phyloP scores from a whole-genome alignment of 2,329 filamentous ascomycete species.

The Fusarium ramigenum region DNA sequence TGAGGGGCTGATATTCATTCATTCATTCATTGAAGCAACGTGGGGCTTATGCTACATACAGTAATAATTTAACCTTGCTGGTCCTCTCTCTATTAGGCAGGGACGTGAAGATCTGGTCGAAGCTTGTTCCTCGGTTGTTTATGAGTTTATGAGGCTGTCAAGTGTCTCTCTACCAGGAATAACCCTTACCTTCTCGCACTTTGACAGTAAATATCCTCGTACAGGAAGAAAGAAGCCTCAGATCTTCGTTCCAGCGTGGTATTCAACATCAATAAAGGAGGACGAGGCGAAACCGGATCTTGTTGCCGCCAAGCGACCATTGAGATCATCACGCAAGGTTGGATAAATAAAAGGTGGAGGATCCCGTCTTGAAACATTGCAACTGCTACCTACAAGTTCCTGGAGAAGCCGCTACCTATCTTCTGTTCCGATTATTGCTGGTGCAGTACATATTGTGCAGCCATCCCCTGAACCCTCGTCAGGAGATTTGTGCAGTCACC shows the following conservation, averaged over 20 bases:
- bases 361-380: conserved; percentile 8
- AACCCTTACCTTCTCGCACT: neutral
- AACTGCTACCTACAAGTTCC: neutral
- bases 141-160: neutral
- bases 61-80: neutral
- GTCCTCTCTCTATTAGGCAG: conserved; percentile 23
- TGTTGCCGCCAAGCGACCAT: conserved; percentile 24
- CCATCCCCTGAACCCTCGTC: conserved; percentile 20
- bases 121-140: conserved; percentile 15
- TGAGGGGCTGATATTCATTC: neutral
- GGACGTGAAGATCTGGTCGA: conserved; percentile 25
- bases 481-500: conserved; percentile 26
- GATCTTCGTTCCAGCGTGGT: conserved; percentile 15
- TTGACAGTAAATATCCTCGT: neutral
- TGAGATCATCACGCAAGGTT: conserved; percentile 25
- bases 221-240: conserved; percentile 4
- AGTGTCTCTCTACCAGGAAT: neutral
- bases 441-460: neutral
- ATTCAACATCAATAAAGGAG: neutral
- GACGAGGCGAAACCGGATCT: conserved; percentile 19
- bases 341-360: conserved; percentile 19
- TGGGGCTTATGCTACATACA: conserved; percentile 10
- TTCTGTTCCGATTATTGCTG: neutral
- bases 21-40: conserved; percentile 11
- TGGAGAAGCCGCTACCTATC: neutral